Conservation (phyloP, 2,329 filamentous ascomycete species). For the Tolypocladium endophyticum region DNA sequence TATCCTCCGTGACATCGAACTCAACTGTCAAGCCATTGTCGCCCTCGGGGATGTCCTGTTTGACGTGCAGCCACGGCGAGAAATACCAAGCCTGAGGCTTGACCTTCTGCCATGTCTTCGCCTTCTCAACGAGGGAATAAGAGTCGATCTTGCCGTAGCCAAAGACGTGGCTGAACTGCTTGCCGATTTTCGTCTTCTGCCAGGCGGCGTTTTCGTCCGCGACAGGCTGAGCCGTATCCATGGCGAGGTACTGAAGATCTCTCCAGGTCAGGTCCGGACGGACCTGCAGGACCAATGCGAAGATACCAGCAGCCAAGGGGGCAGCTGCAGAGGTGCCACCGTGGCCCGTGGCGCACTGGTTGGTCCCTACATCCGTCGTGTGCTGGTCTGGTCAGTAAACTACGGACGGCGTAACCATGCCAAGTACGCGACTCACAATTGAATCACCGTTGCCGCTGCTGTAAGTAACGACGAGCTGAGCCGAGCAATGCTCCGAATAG, state of each 20-base stretch:
- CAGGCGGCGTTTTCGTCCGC: constrained; percentile 62
- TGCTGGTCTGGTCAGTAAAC: constrained; percentile 38
- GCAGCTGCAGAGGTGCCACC: constrained; percentile 94
- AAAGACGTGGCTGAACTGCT: constrained; percentile 86
- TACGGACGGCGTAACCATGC: too few species aligned
- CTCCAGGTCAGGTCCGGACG: constrained; percentile 86
- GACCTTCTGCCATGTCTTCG: constrained; percentile 76
- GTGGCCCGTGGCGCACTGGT: constrained; percentile 70
- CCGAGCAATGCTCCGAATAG: constrained; percentile 94
- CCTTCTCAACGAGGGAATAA: constrained; percentile 71
- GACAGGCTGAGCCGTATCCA: constrained; percentile 74
- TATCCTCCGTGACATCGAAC: constrained; percentile 74
- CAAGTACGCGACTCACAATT: constrained; percentile 44
- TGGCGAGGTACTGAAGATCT: constrained; percentile 84
- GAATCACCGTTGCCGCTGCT: constrained; percentile 82
- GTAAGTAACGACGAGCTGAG: constrained; percentile 91
- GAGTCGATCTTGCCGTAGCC: constrained; percentile 94
- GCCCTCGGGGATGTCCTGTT: constrained; percentile 77
- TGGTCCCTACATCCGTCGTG: constrained; percentile 84
- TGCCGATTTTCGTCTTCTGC: constrained; percentile 71
- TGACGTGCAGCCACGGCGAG: constrained; percentile 88
- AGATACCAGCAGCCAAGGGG: constrained; percentile 83
- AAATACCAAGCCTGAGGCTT: constrained; percentile 95
- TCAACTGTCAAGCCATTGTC: constrained; percentile 64
- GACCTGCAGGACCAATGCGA: constrained; percentile 74